phyloP scores from a whole-genome alignment of 108 stramenopile genomes.

The Nitzschia sp. region DNA sequence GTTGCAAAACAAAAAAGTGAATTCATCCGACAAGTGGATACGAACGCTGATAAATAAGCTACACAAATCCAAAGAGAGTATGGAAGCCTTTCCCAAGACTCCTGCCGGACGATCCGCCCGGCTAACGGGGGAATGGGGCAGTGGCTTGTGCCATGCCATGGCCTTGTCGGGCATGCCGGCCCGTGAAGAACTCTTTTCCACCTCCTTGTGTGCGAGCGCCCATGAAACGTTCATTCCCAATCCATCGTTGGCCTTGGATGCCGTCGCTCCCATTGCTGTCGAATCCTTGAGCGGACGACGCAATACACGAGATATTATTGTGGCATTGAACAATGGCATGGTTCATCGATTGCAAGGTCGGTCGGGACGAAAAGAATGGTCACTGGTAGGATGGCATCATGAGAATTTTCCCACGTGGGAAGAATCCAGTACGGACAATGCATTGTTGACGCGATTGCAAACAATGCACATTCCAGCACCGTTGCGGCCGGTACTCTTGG shows the following conservation, averaged over 20 bases:
- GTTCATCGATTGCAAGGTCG: constrained; percentile 63
- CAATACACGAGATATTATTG: constrained; percentile 65
- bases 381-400: constrained; percentile 40
- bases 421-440: constrained; percentile 25
- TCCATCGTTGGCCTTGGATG: constrained; percentile 28
- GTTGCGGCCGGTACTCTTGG: constrained; percentile 68
- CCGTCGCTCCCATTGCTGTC: constrained; percentile 67
- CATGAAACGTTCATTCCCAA: neutral
- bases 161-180: constrained; percentile 76
- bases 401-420: constrained; percentile 63
- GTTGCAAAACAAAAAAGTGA: constrained; percentile 7
- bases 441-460: constrained; percentile 51
- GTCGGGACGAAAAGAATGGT: constrained; percentile 56
- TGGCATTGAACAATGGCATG: constrained; percentile 76
- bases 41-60: constrained; percentile 13
- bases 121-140: neutral
- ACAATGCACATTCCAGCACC: constrained; percentile 42
- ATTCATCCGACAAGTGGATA: constrained; percentile 30
- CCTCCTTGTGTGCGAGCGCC: constrained; percentile 53
- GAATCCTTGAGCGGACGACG: constrained; percentile 61
- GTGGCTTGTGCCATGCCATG: constrained; percentile 65
- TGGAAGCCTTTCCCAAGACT: neutral
- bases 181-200: constrained; percentile 80
- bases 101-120: neutral
- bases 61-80: neutral